phyloP scores from a whole-genome alignment of 495 filamentous ascomycete species.

The Lophium mytilinum region DNA sequence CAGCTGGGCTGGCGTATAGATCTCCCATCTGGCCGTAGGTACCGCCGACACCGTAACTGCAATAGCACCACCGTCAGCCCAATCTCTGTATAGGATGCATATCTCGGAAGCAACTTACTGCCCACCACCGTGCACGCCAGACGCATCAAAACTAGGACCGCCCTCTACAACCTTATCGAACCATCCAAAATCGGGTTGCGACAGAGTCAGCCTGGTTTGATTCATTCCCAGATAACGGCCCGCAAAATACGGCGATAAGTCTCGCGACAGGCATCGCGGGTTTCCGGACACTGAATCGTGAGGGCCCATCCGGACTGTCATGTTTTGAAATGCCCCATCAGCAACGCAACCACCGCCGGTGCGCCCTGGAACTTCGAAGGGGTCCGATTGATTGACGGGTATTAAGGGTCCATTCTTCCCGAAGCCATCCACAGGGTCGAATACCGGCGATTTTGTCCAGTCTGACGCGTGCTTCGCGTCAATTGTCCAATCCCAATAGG shows the following conservation, averaged over 20 bases:
- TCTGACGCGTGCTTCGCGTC: background rate
- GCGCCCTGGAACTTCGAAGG: conserved; percentile 34
- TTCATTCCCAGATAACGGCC: background rate
- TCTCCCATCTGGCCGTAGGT: background rate
- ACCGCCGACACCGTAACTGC: background rate
- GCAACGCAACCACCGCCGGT: conserved; percentile 57
- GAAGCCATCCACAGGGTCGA: background rate
- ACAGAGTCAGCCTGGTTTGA: background rate
- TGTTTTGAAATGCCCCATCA: conserved; percentile 46
- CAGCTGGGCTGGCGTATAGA: background rate
- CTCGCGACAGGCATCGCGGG: background rate
- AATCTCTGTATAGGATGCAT: background rate
- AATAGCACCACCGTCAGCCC: too few species aligned
- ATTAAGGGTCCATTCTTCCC: background rate
- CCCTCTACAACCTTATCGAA: background rate
- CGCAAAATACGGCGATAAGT: background rate
- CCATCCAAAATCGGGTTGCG: background rate
- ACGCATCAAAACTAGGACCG: background rate
- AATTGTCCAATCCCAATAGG: conserved; percentile 55
- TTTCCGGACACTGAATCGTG: background rate
- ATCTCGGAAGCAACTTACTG: background rate
- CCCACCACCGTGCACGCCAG: conserved; percentile 1
- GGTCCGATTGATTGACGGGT: background rate
- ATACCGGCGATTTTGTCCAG: background rate
- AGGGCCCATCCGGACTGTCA: background rate